These are phyloP conservation scores for Stephania yunnanensis DNA, from an alignment of 164 flowering plant species.

Conservation along the genomic window DNA sequence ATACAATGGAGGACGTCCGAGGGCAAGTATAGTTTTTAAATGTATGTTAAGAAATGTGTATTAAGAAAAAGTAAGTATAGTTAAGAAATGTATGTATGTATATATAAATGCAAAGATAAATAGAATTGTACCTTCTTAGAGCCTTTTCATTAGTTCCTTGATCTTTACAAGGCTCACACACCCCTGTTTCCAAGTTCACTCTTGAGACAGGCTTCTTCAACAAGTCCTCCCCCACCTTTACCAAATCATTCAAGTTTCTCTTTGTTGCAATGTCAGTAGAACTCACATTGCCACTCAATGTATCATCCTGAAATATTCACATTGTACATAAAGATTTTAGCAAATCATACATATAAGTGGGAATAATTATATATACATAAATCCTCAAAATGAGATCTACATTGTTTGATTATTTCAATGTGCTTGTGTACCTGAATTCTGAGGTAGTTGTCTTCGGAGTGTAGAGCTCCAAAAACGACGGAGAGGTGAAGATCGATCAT, in stretches of 20 bases:
- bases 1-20: too few relatives aligned
- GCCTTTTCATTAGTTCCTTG: conserved; percentile 35
- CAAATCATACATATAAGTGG: too few relatives aligned
- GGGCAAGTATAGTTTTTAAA: too few relatives aligned
- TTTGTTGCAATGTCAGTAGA: conserved; percentile 27
- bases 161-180: conserved; percentile 12
- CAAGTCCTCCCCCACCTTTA: conserved; percentile 28
- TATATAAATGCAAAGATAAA: background rate
- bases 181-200: conserved; percentile 32
- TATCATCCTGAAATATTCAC: conserved; percentile 18
- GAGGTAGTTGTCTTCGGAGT: conserved; percentile 24
- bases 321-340: background rate
- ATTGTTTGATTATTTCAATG: background rate
- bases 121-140: conserved; percentile 25
- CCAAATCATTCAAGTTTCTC: conserved; percentile 30
- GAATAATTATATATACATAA: too few relatives aligned
- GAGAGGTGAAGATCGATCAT: conserved; percentile 28
- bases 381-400: background rate
- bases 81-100: too few relatives aligned
- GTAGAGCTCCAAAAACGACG: conserved; percentile 24
- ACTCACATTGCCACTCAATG: conserved; percentile 19
- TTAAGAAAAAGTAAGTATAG: too few relatives aligned
- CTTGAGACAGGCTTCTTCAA: conserved; percentile 34
- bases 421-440: conserved; percentile 26
- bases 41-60: too few relatives aligned